Evolutionary conservation across 768 basidiomycete species (phyloP), one percentile per base, ranked within the genome.

Genomic region (Tylopilus vinaceipallidus): DNA sequence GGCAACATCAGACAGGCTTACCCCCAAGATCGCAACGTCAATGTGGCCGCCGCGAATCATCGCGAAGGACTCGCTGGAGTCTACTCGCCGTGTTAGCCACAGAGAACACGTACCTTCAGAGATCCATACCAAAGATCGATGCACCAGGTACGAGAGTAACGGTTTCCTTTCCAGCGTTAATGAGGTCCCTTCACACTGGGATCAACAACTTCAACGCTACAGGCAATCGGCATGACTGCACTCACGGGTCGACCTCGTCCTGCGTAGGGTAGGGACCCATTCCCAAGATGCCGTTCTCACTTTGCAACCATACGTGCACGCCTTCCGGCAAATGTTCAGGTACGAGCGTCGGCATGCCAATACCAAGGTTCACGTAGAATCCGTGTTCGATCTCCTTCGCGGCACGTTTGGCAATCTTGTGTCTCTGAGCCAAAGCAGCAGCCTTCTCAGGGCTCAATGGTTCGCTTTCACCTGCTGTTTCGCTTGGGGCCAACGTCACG

Each of bases 41-140:
- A 98, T 82, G 70, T 98, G 95, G 6, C 95, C 95, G 38, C 95
- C 95, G 45, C 95, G 89, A 70, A 98, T 97, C 95, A 98, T 98
- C 11, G 88, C 89, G 62, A 98, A 98, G 3, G 91, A 94, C 70
- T 97, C 94, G 59, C 83, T 83, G 4, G 92, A 94, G 70, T 95
- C 89, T 52, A 46, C 19, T 13, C 20, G 23, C 35, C 26, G 30
- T 16, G 29, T 56, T 33, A 50, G 47, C 38, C 35, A 24, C 26
- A 8, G 33, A 32, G 3, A 26, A 8, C 22, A 20, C 6, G 14
- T 4, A n/a, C n/a, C 4, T 24, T 22, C 30, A 12, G 22, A 45
- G 32, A 19, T 23, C 65, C 84, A 45, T 56, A 87, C 90, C 95
- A 65, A 98, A 98, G 8, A 93, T 73, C 4, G 94, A 87, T 24